Percentiles rank a stretch among this genome's conserved stretches.
phyloP scores from a whole-genome alignment of 140 eudicot genomes.

The Oenanthe javanica region DNA sequence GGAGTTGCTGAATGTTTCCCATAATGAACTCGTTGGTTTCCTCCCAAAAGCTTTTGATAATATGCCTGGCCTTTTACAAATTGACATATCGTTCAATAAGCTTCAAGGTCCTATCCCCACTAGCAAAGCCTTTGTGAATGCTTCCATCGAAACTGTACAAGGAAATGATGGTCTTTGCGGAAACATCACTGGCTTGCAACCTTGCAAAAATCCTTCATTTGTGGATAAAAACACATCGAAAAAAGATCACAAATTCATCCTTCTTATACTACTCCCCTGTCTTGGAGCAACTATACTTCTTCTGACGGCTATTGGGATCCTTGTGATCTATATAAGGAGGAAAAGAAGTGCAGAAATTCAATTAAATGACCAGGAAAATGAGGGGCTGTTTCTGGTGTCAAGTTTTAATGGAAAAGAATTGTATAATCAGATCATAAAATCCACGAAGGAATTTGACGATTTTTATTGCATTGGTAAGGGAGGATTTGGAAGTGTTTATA shows the following conservation, averaged over 20 bases:
- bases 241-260: constrained; percentile 7
- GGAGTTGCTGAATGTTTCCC: constrained; percentile 24
- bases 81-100: constrained; percentile 35
- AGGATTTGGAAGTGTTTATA: constrained; percentile 33
- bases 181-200: constrained; percentile 23
- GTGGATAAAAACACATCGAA: background rate
- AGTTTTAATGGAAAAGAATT: constrained; percentile 22
- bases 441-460: constrained; percentile 27
- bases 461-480: constrained; percentile 37
- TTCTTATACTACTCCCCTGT: constrained; percentile 16
- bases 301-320: background rate
- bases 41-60: constrained; percentile 17
- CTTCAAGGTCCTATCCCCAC: constrained; percentile 37
- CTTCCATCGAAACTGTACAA: constrained; percentile 15
- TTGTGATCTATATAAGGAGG: background rate
- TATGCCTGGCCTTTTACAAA: constrained; percentile 11
- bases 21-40: constrained; percentile 25
- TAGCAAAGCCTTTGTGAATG: constrained; percentile 20
- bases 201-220: constrained; percentile 10
- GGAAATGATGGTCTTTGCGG: constrained; percentile 40
- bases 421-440: constrained; percentile 23
- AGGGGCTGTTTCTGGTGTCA: constrained; percentile 14
- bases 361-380: background rate
- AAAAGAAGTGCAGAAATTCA: background rate
- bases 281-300: constrained; percentile 23